A percentile compares a stretch with the other conserved stretches of the same genome.
These are phyloP conservation scores for Elaeagnus macrophylla DNA, from an alignment of 306 rosid genomes.

Conservation along the genomic window DNA sequence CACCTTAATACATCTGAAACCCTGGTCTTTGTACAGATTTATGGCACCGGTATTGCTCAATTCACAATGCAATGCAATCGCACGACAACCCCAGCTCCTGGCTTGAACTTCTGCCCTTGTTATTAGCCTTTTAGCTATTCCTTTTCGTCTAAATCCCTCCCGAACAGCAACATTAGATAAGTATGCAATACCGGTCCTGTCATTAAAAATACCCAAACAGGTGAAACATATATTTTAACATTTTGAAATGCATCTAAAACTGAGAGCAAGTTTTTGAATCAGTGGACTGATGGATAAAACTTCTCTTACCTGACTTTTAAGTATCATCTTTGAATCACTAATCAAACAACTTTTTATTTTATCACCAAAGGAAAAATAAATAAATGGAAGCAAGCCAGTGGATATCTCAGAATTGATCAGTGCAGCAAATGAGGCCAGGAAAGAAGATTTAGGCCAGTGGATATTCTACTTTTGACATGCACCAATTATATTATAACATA, in stretches of 20 bases:
- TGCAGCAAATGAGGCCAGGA: no score
- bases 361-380: no score
- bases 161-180: conserved; percentile 94
- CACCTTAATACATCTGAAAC: conserved; percentile 68
- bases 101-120: conserved; percentile 86
- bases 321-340: no score
- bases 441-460: no score
- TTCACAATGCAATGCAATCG: conserved; percentile 88
- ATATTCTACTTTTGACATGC: no score
- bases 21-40: conserved; percentile 69
- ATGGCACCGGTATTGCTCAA: conserved; percentile 64
- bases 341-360: no score
- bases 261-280: no score
- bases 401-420: no score
- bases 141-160: conserved; percentile 67
- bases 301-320: no score
- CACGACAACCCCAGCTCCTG: conserved; percentile 81
- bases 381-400: no score
- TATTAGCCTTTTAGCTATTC: conserved; percentile 73
- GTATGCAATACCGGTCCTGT: conserved; percentile 93
- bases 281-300: no score
- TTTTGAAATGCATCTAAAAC: background rate
- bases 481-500: no score
- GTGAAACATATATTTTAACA: background rate
- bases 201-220: conserved; percentile 16